Evolutionary conservation across 371 early-diverging fungal genomes (phyloP), one percentile per base, ranked within the genome.

Genomic region (Mucor irregularis): DNA sequence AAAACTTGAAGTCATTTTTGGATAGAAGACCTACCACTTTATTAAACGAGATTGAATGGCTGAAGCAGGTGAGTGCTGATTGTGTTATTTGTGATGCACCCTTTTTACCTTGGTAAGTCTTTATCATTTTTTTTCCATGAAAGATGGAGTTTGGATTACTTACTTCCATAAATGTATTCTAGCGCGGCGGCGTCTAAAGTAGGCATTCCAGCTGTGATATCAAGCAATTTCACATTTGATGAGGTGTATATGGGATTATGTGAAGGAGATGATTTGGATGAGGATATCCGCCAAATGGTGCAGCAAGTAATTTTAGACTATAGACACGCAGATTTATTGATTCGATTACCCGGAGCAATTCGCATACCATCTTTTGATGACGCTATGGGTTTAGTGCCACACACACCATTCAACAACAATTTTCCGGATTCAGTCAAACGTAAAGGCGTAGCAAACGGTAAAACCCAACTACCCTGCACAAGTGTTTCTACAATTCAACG

Each of bases 151-250:
- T n/a, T n/a, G n/a, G n/a, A n/a, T n/a, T n/a, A n/a, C n/a, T n/a
- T n/a, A n/a, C n/a, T n/a, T n/a, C 10, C 21, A 4, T 25, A 19
- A 9, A 39, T 39, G 21, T 38, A 38, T 43, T 57, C 29, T 53
- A 85, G 85, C 58, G 83, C 81, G n/a, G 85, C 85, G 24, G 85
- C 85, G 28, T 62, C 62, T 13, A 68, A 62, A 19, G 80, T 69
- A 19, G 79, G 82, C 11, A 81, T 90, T 19, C 89, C 88, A 2
- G 79, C 87, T 8, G 76, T 82, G 24, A 69, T 88, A 35, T 81
- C 88, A n/a, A 85, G 88, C 28, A 91, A 91, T 53, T 91, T 91
- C 49, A 85, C 90, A 1, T 91, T 89, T 64, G 91, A 91, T 35
- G 85, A 86, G 56, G 87, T 91, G 0, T 88, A 86, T 52, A 73